phyloP scores from a whole-genome alignment of 495 filamentous ascomycete species.

The Annulohypoxylon moriforme region DNA sequence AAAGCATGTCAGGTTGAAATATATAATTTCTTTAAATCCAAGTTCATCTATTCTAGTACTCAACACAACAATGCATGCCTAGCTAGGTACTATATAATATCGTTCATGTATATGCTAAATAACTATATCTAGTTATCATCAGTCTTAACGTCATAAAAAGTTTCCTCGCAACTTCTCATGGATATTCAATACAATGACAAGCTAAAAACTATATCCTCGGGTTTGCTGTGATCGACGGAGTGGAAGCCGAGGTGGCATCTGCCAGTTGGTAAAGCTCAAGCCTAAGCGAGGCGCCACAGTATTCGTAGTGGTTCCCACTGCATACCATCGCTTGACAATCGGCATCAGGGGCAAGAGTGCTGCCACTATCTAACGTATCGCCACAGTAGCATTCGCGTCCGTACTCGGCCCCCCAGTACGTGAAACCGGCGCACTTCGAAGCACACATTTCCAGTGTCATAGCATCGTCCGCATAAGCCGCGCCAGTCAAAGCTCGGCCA shows the following conservation, averaged over 20 bases:
- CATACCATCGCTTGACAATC: slow-evolving; percentile 53
- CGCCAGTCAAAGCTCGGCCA: slow-evolving; percentile 55
- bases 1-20: too few species aligned
- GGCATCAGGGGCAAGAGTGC: slow-evolving; percentile 39
- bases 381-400: slow-evolving; percentile 56
- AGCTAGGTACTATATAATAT: background rate
- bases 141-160: background rate
- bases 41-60: background rate
- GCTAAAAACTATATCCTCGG: slow-evolving; percentile 1
- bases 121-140: background rate
- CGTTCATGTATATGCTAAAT: background rate
- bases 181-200: slow-evolving; percentile 44
- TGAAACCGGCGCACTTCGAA: slow-evolving; percentile 46
- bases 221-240: slow-evolving; percentile 1
- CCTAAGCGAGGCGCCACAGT: slow-evolving; percentile 52
- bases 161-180: slow-evolving; percentile 45
- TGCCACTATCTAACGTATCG: slow-evolving; percentile 47
- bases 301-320: slow-evolving; percentile 46
- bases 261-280: slow-evolving; percentile 49
- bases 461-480: slow-evolving; percentile 42
- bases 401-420: slow-evolving; percentile 52
- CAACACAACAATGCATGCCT: background rate
- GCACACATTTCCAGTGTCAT: slow-evolving; percentile 54
- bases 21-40: background rate
- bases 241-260: slow-evolving; percentile 13